phyloP scores from a whole-genome alignment of 192 early-diverging fungal genomes.

The Backusella sp. region DNA sequence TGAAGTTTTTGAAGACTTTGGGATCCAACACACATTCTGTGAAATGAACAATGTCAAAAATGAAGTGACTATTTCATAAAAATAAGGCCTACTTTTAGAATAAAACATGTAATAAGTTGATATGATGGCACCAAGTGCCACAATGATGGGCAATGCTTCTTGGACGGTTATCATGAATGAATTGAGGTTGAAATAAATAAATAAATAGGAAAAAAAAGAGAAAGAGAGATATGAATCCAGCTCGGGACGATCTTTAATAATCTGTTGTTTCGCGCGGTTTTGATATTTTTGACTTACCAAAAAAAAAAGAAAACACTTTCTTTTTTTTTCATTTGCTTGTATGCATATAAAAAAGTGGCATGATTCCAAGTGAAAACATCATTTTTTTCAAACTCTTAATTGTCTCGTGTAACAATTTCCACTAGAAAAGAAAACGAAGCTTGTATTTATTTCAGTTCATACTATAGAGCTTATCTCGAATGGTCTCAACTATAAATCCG shows the following conservation, averaged over 20 bases:
- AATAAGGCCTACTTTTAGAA: constrained; percentile 6
- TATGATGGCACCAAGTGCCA: not conserved
- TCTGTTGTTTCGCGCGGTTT: not conserved
- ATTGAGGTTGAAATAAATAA: not conserved
- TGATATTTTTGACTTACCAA: not conserved
- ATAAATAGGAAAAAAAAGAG: not conserved
- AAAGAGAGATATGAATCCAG: not conserved
- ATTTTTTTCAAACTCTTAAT: too few species aligned
- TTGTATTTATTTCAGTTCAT: too few species aligned
- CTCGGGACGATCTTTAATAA: not conserved
- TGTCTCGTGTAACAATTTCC: too few species aligned
- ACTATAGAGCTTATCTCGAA: too few species aligned
- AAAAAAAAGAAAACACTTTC: too few species aligned
- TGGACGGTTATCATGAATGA: not conserved
- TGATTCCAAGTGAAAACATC: too few species aligned
- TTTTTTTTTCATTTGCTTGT: too few species aligned
- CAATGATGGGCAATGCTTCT: not conserved
- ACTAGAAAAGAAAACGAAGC: too few species aligned
- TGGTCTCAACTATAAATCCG: too few species aligned
- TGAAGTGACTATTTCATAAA: not conserved
- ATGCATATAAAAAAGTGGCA: too few species aligned
- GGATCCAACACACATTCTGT: constrained; percentile 59
- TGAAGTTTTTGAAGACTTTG: constrained; percentile 74
- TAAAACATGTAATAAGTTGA: not conserved
- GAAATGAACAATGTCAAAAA: not conserved